Evolutionary conservation across 164 flowering plant species (phyloP), one percentile per base, ranked within the genome.

Genomic region (Vitis labrusca): DNA sequence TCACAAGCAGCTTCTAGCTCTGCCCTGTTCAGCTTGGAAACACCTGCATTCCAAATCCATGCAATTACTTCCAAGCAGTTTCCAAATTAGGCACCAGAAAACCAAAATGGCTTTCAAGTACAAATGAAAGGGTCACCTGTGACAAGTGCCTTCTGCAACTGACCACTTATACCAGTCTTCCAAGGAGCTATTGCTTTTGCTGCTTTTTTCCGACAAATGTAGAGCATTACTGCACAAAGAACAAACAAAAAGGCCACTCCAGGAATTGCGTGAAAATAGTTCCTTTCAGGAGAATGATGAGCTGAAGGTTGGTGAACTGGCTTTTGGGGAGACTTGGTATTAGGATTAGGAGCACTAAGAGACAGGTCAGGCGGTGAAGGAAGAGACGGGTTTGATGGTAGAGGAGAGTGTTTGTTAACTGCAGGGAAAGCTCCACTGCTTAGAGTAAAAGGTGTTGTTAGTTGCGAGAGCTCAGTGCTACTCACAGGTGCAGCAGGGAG

Each of bases 1-100:
- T 95, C 99, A 69, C 99, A 93, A 13, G 99, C 99, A 50, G 84
- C 84, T 78, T 88, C 98, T 57, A 93, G 86, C 74, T 96, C 99
- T 27, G 83, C 50, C 50, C 97, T 81, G 66, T 93, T 96, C 63
- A 96, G 73, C 80, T 89, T 93, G 7, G 99, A 97, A 11, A 86
- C 97, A 51, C 99, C 99, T 96, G 79, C 5, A 80, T 61, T 62
- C 60, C 37, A 71, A 51, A 73, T 57, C 44, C 5, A 37, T 37
- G 44, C 44, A 3, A 37, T 37, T 37, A 37, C 5, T 37, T 37
- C 44, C 44, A 37, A 37, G 44, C 44, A 37, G 44, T 37, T 37
- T 37, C 44, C 44, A 37, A 37, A 37, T 37, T 3, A 37, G 44
- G 5, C 7, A 37, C 44, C 44, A 37, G 44, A 2, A 37, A 3